Base-by-base conservation (phyloP, 192 early-diverging fungal species). In the Entrophospora sp. region DNA sequence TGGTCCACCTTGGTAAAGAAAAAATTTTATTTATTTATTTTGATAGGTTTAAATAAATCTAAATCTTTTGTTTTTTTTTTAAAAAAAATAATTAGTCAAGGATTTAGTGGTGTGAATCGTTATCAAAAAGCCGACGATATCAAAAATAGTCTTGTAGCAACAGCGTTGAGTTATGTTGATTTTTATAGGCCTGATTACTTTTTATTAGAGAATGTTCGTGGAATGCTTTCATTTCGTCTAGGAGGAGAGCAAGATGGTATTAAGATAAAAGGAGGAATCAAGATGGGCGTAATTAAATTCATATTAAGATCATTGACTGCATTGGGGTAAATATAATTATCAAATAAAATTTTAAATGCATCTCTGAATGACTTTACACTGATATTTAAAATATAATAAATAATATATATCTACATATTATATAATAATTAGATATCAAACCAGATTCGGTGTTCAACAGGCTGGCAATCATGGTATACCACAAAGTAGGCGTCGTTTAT, bases 151-250 rank as follows among this genome's bases (percentile, higher is more conserved):
- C 61, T 87, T 8, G 75, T 89, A 24, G 78, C 81, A 14, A 86
- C 83, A 18, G 75, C 82, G 4, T 70, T 89, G 24, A 81, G 81
- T 20, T 89, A 86, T 64, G 85, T 87, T 38, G 87, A 89, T 28
- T 82, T 86, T 59, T 87, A 86, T 64, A 79, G 73, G 22, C 85
- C 87, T 7, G 61, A 75, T 6, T 87, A 82, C 48, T 86, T 89
- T 57, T 52, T 89, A 57, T 69, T 87, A 22, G 87, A 89, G 55
- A 89, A 89, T 65, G 87, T 89, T n/a, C 71, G 76, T 0, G 86
- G 83, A 5, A 68, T 89, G 68, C 37, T 81, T 5, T 58, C 53
- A 51, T 87, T 80, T 67, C 68, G 64, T 6, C 73, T 85, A n/a
- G 85, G 84, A 8, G 84, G 83, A 8, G 72, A 75, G n/a, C 82